A percentile compares a stretch with the other conserved stretches of the same genome.
These are phyloP conservation scores for Claviceps maximensis DNA, from an alignment of 2,329 filamentous ascomycete genomes.

Conservation along the genomic window DNA sequence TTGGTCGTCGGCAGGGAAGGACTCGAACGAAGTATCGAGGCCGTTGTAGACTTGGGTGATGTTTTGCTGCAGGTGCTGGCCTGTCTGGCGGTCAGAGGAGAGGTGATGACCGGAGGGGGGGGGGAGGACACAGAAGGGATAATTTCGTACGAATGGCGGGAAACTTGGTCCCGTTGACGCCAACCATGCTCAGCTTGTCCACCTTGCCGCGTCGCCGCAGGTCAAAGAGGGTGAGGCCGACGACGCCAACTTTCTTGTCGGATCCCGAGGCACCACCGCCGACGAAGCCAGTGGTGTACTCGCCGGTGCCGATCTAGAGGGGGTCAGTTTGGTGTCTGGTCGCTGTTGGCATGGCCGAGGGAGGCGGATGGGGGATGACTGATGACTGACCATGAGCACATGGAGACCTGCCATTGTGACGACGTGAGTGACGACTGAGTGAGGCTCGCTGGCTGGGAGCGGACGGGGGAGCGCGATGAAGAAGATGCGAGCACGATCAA, in stretches of 20 bases:
- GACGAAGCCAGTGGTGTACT: conserved; percentile 94
- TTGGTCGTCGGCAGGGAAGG: conserved; percentile 62
- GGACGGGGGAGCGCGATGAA: too few relatives aligned
- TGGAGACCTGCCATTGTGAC: conserved; percentile 43
- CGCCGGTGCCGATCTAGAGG: conserved; percentile 67
- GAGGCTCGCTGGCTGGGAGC: not conserved
- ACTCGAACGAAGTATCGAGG: conserved; percentile 74
- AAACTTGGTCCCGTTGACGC: conserved; percentile 78
- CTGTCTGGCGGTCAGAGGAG: conserved; percentile 24
- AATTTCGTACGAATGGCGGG: conserved; percentile 63
- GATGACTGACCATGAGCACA: conserved; percentile 58
- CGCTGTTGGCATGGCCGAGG: not conserved
- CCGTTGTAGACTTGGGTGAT: conserved; percentile 80
- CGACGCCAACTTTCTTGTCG: conserved; percentile 93
- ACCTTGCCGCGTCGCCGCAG: conserved; percentile 81
- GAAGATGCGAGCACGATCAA: too few relatives aligned
- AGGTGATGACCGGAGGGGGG: not conserved
- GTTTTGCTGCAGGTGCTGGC: conserved; percentile 74
- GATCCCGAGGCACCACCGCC: conserved; percentile 70
- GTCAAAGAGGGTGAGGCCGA: conserved; percentile 81
- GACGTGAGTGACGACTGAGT: not conserved
- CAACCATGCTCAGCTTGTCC: conserved; percentile 74
- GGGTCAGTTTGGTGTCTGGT: not conserved
- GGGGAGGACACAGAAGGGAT: conserved; percentile 1
- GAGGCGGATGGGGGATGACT: not conserved